phyloP scores from a whole-genome alignment of 495 filamentous ascomycete species.

The Lasiosphaeriaceae sp. region DNA sequence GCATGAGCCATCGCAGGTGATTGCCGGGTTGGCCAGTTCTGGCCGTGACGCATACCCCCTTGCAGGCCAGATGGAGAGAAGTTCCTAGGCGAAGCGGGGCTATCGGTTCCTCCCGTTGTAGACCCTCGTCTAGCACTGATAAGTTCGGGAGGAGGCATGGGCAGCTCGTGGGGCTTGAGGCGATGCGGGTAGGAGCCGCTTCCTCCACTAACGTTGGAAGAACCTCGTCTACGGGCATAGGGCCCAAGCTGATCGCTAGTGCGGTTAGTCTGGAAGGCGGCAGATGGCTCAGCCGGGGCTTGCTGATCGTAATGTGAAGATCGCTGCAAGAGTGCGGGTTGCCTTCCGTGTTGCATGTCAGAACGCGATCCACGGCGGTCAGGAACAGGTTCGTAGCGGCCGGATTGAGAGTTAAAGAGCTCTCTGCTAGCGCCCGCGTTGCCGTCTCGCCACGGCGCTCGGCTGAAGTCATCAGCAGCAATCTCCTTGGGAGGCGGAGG shows the following conservation, averaged over 20 bases:
- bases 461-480: slow-evolving; percentile 89
- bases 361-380: slow-evolving; percentile 63
- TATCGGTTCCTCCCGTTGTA: slow-evolving; percentile 42
- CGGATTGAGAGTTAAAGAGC: slow-evolving; percentile 90
- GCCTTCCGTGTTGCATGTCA: slow-evolving; percentile 56
- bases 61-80: slow-evolving; percentile 36
- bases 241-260: slow-evolving; percentile 63
- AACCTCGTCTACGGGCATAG: slow-evolving; percentile 77
- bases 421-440: slow-evolving; percentile 59
- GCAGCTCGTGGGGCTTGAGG: slow-evolving; percentile 43
- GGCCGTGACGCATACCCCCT: slow-evolving; percentile 30
- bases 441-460: slow-evolving; percentile 70
- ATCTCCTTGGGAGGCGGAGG: slow-evolving; percentile 69
- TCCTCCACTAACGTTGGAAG: slow-evolving; percentile 92
- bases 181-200: slow-evolving; percentile 63
- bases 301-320: slow-evolving; percentile 46
- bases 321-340: slow-evolving; percentile 79
- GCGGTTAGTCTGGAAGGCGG: slow-evolving; percentile 83
- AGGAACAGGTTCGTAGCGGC: slow-evolving; percentile 84
- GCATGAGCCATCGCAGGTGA: slow-evolving; percentile 47
- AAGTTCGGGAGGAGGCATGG: slow-evolving; percentile 40
- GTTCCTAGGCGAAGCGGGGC: slow-evolving; percentile 43
- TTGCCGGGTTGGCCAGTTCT: slow-evolving; percentile 47
- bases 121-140: slow-evolving; percentile 41
- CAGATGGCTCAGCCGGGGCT: slow-evolving; percentile 82